A percentile compares a stretch with the other conserved stretches of the same genome.
These are phyloP conservation scores for Ogataea parapolymorpha DNA, from an alignment of 805 yeast species.

Conservation along the genomic window DNA sequence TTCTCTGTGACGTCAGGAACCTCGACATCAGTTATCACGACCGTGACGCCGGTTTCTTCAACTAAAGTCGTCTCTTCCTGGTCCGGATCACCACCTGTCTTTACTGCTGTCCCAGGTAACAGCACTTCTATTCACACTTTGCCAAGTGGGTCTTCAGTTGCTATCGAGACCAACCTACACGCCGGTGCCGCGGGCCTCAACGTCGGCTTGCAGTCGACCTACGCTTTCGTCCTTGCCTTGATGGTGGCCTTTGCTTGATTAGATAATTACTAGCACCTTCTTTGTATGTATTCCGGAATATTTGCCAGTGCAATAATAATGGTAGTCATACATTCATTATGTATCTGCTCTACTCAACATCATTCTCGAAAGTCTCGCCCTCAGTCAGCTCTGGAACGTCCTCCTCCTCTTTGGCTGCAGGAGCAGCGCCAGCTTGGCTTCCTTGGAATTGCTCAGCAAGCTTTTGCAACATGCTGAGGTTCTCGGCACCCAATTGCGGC, in stretches of 20 bases:
- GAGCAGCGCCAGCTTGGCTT: constrained; percentile 40
- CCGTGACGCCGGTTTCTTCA: constrained; percentile 1
- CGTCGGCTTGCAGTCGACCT: constrained; percentile 5
- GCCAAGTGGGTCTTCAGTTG: constrained; percentile 2
- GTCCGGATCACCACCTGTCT: not conserved
- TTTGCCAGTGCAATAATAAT: constrained; percentile 6
- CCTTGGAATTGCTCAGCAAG: constrained; percentile 85
- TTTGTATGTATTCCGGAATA: constrained; percentile 12
- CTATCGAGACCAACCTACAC: constrained; percentile 8
- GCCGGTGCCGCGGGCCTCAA: constrained; percentile 11
- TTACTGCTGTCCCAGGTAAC: constrained; percentile 2
- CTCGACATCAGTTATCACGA: not conserved
- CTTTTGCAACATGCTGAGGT: constrained; percentile 82
- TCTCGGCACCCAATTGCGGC: constrained; percentile 95
- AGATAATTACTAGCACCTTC: constrained; percentile 6
- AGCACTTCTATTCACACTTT: not conserved
- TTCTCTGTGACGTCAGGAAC: not conserved
- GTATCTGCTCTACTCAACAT: constrained; percentile 29
- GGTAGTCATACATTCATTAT: constrained; percentile 13
- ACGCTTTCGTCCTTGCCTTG: constrained; percentile 11
- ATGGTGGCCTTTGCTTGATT: constrained; percentile 11
- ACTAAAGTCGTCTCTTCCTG: not conserved
- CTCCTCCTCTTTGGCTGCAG: constrained; percentile 55
- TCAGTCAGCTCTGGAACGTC: constrained; percentile 80
- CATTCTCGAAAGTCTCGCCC: constrained; percentile 81